Percentiles rank a stretch among this genome's conserved stretches.
Conservation (phyloP, 768 basidiomycete genomes). For the Mycena chlorophos region DNA sequence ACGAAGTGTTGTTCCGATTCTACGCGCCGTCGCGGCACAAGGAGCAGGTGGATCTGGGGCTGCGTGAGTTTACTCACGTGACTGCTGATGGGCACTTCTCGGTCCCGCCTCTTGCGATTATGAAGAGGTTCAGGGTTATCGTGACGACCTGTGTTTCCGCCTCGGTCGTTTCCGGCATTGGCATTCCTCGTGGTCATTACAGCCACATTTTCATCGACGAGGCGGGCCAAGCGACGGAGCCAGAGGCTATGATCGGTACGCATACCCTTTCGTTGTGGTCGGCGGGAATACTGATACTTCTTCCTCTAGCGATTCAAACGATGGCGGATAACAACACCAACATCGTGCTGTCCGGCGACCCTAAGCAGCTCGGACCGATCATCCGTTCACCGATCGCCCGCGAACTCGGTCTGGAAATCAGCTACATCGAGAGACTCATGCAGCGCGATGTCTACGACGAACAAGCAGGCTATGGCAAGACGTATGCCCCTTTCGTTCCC, state of each 20-base stretch:
- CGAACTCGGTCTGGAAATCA: conserved; percentile 55
- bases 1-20: conserved; percentile 52
- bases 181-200: conserved; percentile 61
- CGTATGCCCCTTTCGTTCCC: conserved; percentile 22
- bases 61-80: conserved; percentile 38
- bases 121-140: conserved; percentile 52
- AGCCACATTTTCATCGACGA: conserved; percentile 72
- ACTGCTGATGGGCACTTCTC: conserved; percentile 40
- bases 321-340: conserved; percentile 55
- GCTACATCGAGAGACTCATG: conserved; percentile 66
- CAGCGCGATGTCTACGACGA: conserved; percentile 43
- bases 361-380: conserved; percentile 70
- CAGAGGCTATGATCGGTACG: conserved; percentile 54
- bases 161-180: conserved; percentile 54
- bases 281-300: neutral
- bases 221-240: conserved; percentile 72
- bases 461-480: conserved; percentile 22
- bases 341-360: conserved; percentile 67
- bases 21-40: conserved; percentile 53
- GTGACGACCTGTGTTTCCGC: conserved; percentile 68
- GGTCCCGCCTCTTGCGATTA: conserved; percentile 37
- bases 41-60: conserved; percentile 44
- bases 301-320: conserved; percentile 49
- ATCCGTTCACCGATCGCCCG: conserved; percentile 59
- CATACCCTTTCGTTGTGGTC: neutral